Evolutionary conservation across 225 moss, liverwort and hornwort genomes (phyloP).

Genomic region (Pseudisothecium myosuroides): DNA sequence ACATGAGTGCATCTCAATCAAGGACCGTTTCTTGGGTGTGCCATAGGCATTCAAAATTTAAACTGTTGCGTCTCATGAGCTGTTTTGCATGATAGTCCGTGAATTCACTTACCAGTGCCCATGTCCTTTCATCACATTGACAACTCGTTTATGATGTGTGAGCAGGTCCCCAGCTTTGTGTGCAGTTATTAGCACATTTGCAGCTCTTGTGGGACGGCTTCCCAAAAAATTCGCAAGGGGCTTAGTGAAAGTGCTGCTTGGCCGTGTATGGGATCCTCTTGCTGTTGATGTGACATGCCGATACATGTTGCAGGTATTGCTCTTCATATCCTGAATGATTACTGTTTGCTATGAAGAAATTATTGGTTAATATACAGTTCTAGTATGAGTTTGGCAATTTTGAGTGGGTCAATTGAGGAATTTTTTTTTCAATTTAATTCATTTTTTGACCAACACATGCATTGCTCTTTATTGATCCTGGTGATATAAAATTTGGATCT

Average conservation of each 20-base stretch:
- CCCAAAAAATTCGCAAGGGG: conserved; percentile 12
- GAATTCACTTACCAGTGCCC: not conserved
- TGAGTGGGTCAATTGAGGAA: not conserved
- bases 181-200: conserved; percentile 28
- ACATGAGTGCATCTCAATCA: not conserved
- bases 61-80: not conserved
- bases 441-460: not conserved
- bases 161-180: conserved; percentile 30
- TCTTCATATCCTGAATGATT: not conserved
- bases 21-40: not conserved
- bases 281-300: conserved; percentile 48
- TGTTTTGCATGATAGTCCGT: not conserved
- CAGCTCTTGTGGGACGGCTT: conserved; percentile 36
- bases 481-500: not conserved
- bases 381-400: not conserved
- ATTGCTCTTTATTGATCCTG: not conserved
- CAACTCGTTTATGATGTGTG: not conserved
- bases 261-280: conserved; percentile 38
- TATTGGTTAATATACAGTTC: not conserved
- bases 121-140: not conserved
- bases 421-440: not conserved
- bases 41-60: not conserved
- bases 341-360: not conserved
- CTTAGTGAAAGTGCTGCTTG: conserved; percentile 36
- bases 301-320: conserved; percentile 36